Percentiles rank a stretch among this genome's conserved stretches.
phyloP scores from a whole-genome alignment of 2,329 filamentous ascomycete genomes.

The Tolypocladium album region DNA sequence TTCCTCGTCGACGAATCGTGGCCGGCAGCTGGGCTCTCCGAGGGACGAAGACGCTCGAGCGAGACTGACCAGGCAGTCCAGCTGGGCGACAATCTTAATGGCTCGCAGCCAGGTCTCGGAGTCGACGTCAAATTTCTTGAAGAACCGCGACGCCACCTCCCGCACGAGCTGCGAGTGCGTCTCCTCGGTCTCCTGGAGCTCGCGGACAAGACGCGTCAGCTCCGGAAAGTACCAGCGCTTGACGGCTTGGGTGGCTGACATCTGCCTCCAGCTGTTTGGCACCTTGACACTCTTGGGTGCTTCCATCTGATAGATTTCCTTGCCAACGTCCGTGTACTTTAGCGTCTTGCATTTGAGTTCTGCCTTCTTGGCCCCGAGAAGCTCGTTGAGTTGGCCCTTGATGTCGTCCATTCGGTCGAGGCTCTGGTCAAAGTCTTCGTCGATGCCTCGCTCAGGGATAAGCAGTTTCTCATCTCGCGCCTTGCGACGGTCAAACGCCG shows the following conservation, averaged over 20 bases:
- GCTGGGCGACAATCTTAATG: conserved; percentile 81
- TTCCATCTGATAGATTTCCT: conserved; percentile 95
- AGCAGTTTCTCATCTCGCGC: conserved; percentile 73
- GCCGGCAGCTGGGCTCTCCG: conserved; percentile 80
- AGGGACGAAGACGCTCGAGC: conserved; percentile 78
- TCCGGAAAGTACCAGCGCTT: conserved; percentile 92
- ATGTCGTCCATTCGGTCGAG: conserved; percentile 66
- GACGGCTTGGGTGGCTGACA: conserved; percentile 84
- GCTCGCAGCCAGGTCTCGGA: conserved; percentile 79
- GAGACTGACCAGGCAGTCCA: conserved; percentile 90
- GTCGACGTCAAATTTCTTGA: conserved; percentile 75
- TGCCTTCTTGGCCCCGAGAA: conserved; percentile 61
- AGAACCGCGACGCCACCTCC: conserved; percentile 75
- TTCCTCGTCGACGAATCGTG: conserved; percentile 75
- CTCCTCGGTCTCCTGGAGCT: conserved; percentile 89
- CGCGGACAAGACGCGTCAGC: conserved; percentile 69
- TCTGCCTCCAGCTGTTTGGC: conserved; percentile 84
- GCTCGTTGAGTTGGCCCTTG: conserved; percentile 57
- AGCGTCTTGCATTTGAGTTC: conserved; percentile 65
- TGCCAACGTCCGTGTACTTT: conserved; percentile 77
- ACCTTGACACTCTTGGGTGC: conserved; percentile 78
- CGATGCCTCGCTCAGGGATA: conserved; percentile 76
- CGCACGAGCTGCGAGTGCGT: conserved; percentile 85
- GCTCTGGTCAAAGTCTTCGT: conserved; percentile 84
- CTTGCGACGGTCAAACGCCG: conserved; percentile 75